Evolutionary conservation across 1,284 basidiomycete genomes (phyloP).

Genomic region (Austropuccinia psidii): DNA sequence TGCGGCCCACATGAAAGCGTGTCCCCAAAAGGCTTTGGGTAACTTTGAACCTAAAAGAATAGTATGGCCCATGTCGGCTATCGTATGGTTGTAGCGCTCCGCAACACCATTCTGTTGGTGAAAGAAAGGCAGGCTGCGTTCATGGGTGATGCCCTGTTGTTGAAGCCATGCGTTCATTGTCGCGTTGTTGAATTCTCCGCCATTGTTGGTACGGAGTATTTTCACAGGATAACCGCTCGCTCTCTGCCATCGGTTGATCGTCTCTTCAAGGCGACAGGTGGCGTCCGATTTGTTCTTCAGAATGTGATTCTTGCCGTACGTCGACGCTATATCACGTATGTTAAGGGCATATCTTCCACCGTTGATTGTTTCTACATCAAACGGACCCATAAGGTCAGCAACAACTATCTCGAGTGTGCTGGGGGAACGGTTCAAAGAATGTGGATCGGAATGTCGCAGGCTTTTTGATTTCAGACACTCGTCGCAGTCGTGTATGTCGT

Average conservation of each 20-base stretch:
- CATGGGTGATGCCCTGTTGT: not conserved
- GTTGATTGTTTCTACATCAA: slow-evolving; percentile 15
- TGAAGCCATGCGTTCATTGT: not conserved
- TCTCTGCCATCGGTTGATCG: not conserved
- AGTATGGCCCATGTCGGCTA: not conserved
- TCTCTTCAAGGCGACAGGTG: not conserved
- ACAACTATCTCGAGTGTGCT: too few species aligned
- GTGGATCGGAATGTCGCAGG: too few species aligned
- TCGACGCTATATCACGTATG: not conserved
- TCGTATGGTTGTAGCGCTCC: slow-evolving; percentile 1
- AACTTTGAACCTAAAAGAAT: not conserved
- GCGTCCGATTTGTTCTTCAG: not conserved
- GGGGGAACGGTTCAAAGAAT: too few species aligned
- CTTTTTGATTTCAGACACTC: too few species aligned
- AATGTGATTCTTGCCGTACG: not conserved
- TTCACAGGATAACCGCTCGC: not conserved
- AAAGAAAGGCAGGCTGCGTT: not conserved
- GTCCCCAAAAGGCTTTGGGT: slow-evolving; percentile 3
- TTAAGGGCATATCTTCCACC: not conserved
- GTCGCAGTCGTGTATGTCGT: too few species aligned
- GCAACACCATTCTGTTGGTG: slow-evolving; percentile 2
- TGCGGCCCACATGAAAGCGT: not conserved
- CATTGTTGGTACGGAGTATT: not conserved
- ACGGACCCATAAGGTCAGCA: slow-evolving; percentile 5
- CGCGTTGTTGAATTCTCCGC: not conserved